Evolutionary conservation across 768 basidiomycete species (phyloP).

Genomic region (Suillus hirtellus): DNA sequence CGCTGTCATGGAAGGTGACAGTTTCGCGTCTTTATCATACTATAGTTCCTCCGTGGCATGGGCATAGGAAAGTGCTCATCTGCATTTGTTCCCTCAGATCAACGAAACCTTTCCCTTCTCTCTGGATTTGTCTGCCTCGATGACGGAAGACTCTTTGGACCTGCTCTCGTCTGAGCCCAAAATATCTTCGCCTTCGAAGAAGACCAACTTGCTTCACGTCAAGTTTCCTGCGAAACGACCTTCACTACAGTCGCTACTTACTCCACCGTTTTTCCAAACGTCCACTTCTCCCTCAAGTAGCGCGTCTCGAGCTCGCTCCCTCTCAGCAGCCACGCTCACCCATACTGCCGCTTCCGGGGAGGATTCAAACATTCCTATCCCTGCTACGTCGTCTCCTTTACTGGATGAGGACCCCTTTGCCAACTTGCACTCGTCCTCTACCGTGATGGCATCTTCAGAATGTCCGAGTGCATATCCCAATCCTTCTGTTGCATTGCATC

Average conservation of each 20-base stretch:
- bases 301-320: conserved; percentile 20
- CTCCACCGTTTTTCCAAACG: conserved; percentile 45
- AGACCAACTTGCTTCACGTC: conserved; percentile 15
- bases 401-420: conserved; percentile 79
- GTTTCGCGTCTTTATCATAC: conserved; percentile 1
- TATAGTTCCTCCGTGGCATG: conserved; percentile 13
- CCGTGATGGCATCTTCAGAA: conserved; percentile 9
- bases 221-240: conserved; percentile 52
- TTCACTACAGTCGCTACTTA: conserved; percentile 49
- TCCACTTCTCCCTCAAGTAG: conserved; percentile 32
- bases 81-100: conserved; percentile 14
- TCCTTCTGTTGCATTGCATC: conserved; percentile 14
- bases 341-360: conserved; percentile 1
- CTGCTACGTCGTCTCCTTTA: conserved; percentile 29
- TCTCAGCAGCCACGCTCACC: conserved; percentile 12
- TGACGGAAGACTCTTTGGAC: conserved; percentile 12
- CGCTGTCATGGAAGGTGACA: not conserved
- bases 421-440: conserved; percentile 42
- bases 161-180: not conserved
- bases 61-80: conserved; percentile 5
- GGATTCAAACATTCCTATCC: conserved; percentile 9
- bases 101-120: conserved; percentile 9
- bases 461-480: conserved; percentile 8
- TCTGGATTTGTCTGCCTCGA: conserved; percentile 3
- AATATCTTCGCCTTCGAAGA: conserved; percentile 11